phyloP scores from a whole-genome alignment of 2,329 filamentous ascomycete genomes.

The Fusarium compactum region DNA sequence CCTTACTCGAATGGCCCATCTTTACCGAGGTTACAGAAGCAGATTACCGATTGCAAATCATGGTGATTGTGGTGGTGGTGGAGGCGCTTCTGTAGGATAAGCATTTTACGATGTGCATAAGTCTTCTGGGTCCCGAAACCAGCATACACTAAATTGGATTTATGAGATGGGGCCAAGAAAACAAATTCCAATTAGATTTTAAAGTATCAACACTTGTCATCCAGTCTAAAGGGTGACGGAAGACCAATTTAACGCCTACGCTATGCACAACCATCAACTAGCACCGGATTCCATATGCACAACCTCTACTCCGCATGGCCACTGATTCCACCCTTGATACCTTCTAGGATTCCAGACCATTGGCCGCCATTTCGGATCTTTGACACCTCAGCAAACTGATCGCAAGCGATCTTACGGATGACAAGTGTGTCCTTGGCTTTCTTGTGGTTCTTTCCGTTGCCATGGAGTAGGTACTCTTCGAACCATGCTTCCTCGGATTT shows the following conservation, averaged over 20 bases:
- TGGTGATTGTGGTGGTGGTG: too few relatives aligned
- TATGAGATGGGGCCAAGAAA: not conserved
- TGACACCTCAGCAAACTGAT: constrained; percentile 64
- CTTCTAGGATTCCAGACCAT: constrained; percentile 65
- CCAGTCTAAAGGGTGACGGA: not conserved
- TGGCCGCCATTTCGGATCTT: constrained; percentile 59
- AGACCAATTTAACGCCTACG: constrained; percentile 35
- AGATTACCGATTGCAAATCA: not conserved
- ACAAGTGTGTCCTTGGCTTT: constrained; percentile 79
- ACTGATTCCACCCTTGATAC: constrained; percentile 61
- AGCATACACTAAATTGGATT: too few relatives aligned
- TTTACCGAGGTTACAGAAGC: not conserved
- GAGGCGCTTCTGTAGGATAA: not conserved
- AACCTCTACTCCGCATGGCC: constrained; percentile 47
- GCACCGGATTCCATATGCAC: not conserved
- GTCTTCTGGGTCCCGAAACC: not conserved
- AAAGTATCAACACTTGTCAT: not conserved
- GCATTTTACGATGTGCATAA: not conserved
- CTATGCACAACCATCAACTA: constrained; percentile 36
- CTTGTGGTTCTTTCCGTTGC: constrained; percentile 72
- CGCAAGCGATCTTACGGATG: constrained; percentile 78
- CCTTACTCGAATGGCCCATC: not conserved
- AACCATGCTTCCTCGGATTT: constrained; percentile 80
- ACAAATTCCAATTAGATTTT: not conserved
- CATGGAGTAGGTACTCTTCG: constrained; percentile 73